A percentile compares a stretch with the other conserved stretches of the same genome.
Evolutionary conservation across 208 protist species (phyloP).

Genomic region (Leptomonas seymouri): DNA sequence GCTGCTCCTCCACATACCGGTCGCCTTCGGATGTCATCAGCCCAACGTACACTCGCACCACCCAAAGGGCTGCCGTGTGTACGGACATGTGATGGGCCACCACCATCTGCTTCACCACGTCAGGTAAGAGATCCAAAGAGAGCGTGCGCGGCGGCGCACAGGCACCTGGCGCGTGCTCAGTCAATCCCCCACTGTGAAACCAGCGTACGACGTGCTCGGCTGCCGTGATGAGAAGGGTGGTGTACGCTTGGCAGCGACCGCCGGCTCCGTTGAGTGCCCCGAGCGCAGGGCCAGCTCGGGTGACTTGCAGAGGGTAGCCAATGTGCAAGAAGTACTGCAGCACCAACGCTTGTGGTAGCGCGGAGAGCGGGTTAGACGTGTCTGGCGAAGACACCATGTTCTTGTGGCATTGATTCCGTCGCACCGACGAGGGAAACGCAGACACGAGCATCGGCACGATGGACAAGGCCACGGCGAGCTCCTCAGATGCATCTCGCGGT

Average conservation of each 20-base stretch:
- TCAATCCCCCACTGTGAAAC: neutral
- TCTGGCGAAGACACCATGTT: neutral
- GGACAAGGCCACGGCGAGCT: neutral
- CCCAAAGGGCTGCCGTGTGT: slow-evolving; percentile 22
- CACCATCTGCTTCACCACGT: slow-evolving; percentile 24
- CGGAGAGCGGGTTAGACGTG: neutral
- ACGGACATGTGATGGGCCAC: slow-evolving; percentile 18
- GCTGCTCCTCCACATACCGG: neutral
- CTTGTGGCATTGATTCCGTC: neutral
- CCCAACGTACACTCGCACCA: slow-evolving; percentile 24
- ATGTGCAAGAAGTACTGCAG: slow-evolving; percentile 26
- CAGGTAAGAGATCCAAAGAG: slow-evolving; percentile 15
- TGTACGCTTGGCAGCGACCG: neutral
- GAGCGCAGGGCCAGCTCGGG: neutral
- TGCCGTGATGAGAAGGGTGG: slow-evolving; percentile 2
- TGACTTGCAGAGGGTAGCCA: slow-evolving; percentile 18
- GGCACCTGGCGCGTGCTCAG: neutral
- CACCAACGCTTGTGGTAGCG: neutral
- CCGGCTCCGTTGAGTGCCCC: neutral
- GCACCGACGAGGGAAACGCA: neutral
- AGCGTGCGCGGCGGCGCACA: neutral
- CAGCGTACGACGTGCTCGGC: slow-evolving; percentile 7
- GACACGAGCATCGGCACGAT: neutral
- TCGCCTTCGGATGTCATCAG: slow-evolving; percentile 9
- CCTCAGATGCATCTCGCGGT: neutral